These are phyloP conservation scores for Adansonia gregorii DNA, from an alignment of 441 rosid genomes.

Conservation along the genomic window DNA sequence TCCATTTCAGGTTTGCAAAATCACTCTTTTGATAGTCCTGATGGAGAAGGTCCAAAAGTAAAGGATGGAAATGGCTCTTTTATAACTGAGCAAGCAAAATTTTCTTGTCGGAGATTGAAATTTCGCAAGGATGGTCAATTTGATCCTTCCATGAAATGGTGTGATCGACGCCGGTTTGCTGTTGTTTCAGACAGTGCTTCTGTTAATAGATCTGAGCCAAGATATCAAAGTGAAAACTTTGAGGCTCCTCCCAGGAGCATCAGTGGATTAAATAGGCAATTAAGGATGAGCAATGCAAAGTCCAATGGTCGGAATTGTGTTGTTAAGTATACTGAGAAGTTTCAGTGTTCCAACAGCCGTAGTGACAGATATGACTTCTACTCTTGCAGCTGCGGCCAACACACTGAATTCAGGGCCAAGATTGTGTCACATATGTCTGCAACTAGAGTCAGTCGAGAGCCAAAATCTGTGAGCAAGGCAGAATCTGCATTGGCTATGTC, in stretches of 20 bases:
- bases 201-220: constrained; percentile 56
- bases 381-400: constrained; percentile 71
- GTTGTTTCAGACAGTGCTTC: constrained; percentile 56
- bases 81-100: constrained; percentile 51
- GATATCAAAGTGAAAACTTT: constrained; percentile 56
- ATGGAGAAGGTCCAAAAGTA: constrained; percentile 52
- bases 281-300: constrained; percentile 54
- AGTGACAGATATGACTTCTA: constrained; percentile 62
- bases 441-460: constrained; percentile 54
- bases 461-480: constrained; percentile 52
- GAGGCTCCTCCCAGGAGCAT: constrained; percentile 60
- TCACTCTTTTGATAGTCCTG: constrained; percentile 50
- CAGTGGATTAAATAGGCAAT: constrained; percentile 56
- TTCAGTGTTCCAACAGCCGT: constrained; percentile 51
- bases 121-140: constrained; percentile 56
- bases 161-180: constrained; percentile 57
- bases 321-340: constrained; percentile 62
- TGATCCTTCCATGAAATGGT: constrained; percentile 63
- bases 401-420: constrained; percentile 62
- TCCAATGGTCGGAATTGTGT: constrained; percentile 53
- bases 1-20: constrained; percentile 26
- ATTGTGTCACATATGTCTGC: constrained; percentile 57
- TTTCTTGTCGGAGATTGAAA: constrained; percentile 59
- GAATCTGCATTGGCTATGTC: constrained; percentile 56
- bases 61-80: constrained; percentile 58